Conservation (phyloP, 2,329 filamentous ascomycete species). For the Mollisia scopiformis region DNA sequence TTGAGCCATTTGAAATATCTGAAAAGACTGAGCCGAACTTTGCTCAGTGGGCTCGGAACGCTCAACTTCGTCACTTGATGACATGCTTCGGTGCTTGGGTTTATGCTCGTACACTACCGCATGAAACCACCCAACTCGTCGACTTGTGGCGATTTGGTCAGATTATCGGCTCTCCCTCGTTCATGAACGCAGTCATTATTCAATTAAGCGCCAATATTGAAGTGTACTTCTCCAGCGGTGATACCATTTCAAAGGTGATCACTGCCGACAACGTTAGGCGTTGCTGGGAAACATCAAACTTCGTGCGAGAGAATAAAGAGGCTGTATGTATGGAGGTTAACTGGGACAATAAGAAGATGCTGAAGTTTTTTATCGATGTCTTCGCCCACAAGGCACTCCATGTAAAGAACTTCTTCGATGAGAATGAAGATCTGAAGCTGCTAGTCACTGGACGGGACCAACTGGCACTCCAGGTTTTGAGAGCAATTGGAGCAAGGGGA, state of each 20-base stretch:
- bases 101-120: too few relatives aligned
- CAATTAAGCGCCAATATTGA: too few relatives aligned
- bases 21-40: too few relatives aligned
- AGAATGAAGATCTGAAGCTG: not conserved
- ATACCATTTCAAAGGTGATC: not conserved
- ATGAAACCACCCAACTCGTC: not conserved
- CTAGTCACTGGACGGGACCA: too few relatives aligned
- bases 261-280: not conserved
- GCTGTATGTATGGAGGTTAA: not conserved
- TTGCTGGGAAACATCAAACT: not conserved
- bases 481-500: too few relatives aligned
- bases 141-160: not conserved
- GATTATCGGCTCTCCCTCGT: not conserved
- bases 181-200: not conserved
- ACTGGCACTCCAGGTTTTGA: too few relatives aligned
- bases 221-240: not conserved
- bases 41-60: too few relatives aligned
- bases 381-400: not conserved
- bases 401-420: not conserved
- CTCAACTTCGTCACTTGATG: too few relatives aligned
- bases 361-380: conserved; percentile 11
- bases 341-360: conserved; percentile 7
- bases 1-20: too few relatives aligned
- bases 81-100: too few relatives aligned
- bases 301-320: not conserved